phyloP scores from a whole-genome alignment of 345 rosid genomes.

The Populus ilicifolia region DNA sequence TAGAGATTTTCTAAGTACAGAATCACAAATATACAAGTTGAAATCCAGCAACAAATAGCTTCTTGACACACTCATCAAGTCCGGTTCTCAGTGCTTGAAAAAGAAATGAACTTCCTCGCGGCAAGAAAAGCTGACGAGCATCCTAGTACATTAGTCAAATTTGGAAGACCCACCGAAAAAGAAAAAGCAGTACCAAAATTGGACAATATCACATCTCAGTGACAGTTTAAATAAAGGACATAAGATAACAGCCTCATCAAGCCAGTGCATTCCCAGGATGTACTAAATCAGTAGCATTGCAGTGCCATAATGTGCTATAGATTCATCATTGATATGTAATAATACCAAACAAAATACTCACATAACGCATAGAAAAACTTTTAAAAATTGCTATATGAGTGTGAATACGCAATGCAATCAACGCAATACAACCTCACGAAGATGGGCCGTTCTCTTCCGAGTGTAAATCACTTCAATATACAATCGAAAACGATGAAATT shows the following conservation, averaged over 20 bases:
- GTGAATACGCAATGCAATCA: background rate
- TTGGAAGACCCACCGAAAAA: background rate
- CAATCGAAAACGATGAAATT: background rate
- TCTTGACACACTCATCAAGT: conserved; percentile 28
- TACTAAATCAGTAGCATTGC: background rate
- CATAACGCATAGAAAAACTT: background rate
- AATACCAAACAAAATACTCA: background rate
- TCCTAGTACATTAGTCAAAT: background rate
- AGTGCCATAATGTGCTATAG: background rate
- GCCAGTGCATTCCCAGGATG: background rate
- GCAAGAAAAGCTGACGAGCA: conserved; percentile 4
- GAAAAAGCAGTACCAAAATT: background rate
- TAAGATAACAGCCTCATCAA: background rate
- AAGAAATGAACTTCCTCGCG: conserved; percentile 11
- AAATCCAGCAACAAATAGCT: conserved; percentile 18
- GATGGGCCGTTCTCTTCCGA: background rate
- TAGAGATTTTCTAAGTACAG: conserved; percentile 18
- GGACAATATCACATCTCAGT: background rate
- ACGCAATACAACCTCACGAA: too few species aligned
- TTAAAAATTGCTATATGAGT: background rate
- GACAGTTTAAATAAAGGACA: background rate
- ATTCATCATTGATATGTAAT: background rate
- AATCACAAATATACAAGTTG: conserved; percentile 16
- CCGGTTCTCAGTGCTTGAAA: conserved; percentile 10
- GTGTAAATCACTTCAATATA: background rate